These are phyloP conservation scores for Aspergillus vadensis DNA, from an alignment of 2,329 filamentous ascomycete species.

Conservation along the genomic window DNA sequence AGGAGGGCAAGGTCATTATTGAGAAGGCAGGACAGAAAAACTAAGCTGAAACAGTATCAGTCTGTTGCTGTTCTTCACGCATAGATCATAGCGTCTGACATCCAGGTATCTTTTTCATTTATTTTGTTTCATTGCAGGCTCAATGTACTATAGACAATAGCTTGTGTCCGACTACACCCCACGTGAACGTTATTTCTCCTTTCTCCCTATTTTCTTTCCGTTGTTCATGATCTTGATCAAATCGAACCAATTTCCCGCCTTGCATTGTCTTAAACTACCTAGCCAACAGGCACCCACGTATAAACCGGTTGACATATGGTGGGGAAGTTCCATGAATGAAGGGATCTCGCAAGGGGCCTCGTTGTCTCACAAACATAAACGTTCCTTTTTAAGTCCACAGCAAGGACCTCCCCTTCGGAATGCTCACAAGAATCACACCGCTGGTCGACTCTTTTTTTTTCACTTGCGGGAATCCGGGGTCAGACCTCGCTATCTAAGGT, in stretches of 20 bases:
- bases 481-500: neutral
- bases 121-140: conserved; percentile 19
- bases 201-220: neutral
- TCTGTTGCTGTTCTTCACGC: neutral
- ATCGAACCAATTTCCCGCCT: neutral
- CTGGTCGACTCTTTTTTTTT: neutral
- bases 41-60: conserved; percentile 12
- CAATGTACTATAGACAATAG: conserved; percentile 26
- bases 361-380: neutral
- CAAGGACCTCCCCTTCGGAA: conserved; percentile 1
- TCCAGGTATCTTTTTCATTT: conserved; percentile 18
- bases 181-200: conserved; percentile 5
- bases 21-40: conserved; percentile 40
- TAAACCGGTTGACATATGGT: neutral
- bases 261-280: neutral
- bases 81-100: conserved; percentile 15
- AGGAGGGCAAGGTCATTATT: conserved; percentile 68
- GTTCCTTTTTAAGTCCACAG: conserved; percentile 13
- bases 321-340: neutral
- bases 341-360: neutral
- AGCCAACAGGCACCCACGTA: neutral
- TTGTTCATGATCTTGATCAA: neutral
- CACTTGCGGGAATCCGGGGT: neutral
- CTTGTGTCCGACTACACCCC: conserved; percentile 14
- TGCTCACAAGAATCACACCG: neutral